phyloP scores from a whole-genome alignment of 495 filamentous ascomycete species.

The Penicillium goetzii region DNA sequence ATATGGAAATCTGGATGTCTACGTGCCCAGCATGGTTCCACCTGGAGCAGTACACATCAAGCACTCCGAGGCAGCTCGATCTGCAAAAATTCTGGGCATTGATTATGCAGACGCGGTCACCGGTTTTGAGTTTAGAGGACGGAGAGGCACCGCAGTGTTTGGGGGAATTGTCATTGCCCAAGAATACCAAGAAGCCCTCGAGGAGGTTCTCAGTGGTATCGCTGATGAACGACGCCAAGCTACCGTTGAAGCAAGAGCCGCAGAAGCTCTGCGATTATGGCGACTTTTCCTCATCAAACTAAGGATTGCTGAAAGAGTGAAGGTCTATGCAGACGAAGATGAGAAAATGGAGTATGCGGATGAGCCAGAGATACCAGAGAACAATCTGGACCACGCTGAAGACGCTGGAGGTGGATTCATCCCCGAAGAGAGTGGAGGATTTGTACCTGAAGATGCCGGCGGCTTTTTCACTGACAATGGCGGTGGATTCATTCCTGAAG shows the following conservation, averaged over 20 bases:
- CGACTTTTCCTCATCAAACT: slow-evolving; percentile 73
- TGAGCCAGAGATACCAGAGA: slow-evolving; percentile 18
- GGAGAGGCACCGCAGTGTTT: slow-evolving; percentile 78
- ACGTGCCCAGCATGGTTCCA: slow-evolving; percentile 91
- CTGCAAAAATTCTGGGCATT: slow-evolving; percentile 75
- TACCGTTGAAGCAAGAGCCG: slow-evolving; percentile 58
- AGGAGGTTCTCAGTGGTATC: slow-evolving; percentile 66
- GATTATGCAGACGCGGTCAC: slow-evolving; percentile 90
- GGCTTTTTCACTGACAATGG: slow-evolving; percentile 34
- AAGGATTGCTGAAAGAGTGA: slow-evolving; percentile 77
- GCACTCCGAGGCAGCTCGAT: slow-evolving; percentile 67
- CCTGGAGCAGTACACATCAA: slow-evolving; percentile 74
- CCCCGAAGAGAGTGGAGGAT: slow-evolving; percentile 23
- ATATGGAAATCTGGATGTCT: slow-evolving; percentile 89
- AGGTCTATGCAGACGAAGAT: slow-evolving; percentile 61
- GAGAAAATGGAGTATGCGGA: slow-evolving; percentile 37
- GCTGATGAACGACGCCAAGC: slow-evolving; percentile 61
- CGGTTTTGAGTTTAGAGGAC: slow-evolving; percentile 83
- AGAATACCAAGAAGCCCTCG: slow-evolving; percentile 71
- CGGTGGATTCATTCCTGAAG: slow-evolving; percentile 2
- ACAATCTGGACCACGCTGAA: slow-evolving; percentile 28
- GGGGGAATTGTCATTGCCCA: slow-evolving; percentile 74
- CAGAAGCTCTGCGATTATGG: slow-evolving; percentile 72
- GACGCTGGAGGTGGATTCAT: slow-evolving; percentile 38
- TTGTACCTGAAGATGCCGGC: not conserved